These are phyloP conservation scores for Spironucleus salmonicida DNA, from an alignment of 208 protist genomes.

Conservation along the genomic window DNA sequence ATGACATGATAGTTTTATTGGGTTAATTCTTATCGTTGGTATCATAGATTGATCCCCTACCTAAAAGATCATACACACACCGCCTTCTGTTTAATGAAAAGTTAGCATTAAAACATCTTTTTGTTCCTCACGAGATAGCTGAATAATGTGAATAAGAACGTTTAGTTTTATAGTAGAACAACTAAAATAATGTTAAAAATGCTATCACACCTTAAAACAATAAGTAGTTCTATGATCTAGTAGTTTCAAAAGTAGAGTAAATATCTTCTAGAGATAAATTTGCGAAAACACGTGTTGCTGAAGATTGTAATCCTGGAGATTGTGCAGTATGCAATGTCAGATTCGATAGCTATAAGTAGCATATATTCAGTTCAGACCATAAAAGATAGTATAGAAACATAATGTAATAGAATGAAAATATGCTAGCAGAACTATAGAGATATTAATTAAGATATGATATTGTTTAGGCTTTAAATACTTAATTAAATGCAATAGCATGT, in stretches of 20 bases:
- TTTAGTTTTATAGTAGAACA: neutral
- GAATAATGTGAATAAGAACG: neutral
- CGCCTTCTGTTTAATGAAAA: conserved; percentile 15
- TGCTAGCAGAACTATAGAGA: neutral
- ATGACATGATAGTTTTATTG: neutral
- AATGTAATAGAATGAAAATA: neutral
- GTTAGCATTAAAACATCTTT: conserved; percentile 7
- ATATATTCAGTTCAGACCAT: neutral
- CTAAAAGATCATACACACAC: neutral
- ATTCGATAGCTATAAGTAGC: conserved; percentile 2
- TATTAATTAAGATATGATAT: neutral
- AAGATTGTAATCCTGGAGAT: conserved; percentile 6
- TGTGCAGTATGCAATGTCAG: conserved; percentile 20
- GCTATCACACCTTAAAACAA: too few relatives aligned
- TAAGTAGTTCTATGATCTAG: too few relatives aligned
- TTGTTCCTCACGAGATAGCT: neutral
- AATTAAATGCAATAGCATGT: neutral
- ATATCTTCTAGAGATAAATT: conserved; percentile 23
- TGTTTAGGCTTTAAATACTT: neutral
- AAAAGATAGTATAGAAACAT: neutral
- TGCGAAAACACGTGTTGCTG: neutral
- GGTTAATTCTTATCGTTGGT: conserved; percentile 15
- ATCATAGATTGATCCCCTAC: neutral
- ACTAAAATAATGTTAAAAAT: neutral
- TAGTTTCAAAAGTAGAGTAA: too few relatives aligned